Evolutionary conservation across 2,329 filamentous ascomycete species (phyloP).

Genomic region (Cryphonectria japonica): DNA sequence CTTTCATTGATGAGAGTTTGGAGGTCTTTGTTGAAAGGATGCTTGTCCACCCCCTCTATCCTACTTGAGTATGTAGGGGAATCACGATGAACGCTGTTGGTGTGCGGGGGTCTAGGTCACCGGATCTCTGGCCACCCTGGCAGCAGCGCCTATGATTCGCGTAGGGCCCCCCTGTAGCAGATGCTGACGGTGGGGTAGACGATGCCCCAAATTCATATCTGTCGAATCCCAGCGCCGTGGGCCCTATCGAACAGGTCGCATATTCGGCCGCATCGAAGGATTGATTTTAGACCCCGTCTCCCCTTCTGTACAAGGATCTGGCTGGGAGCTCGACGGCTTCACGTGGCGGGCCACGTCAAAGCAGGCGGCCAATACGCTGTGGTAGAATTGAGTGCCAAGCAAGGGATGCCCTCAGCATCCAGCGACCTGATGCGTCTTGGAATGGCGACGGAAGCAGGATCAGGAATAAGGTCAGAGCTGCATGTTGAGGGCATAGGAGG

Average conservation of each 20-base stretch:
- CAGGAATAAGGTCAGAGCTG: neutral
- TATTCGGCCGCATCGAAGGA: slow-evolving; percentile 25
- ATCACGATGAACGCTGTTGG: slow-evolving; percentile 13
- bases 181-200: slow-evolving; percentile 16
- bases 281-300: neutral
- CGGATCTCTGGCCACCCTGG: slow-evolving; percentile 16
- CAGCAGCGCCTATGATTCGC: slow-evolving; percentile 21
- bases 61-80: neutral
- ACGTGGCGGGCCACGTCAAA: neutral
- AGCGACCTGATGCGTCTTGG: neutral
- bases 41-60: slow-evolving; percentile 8
- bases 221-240: slow-evolving; percentile 24
- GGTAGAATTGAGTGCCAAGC: neutral
- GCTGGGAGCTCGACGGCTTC: neutral
- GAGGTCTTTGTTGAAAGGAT: slow-evolving; percentile 15
- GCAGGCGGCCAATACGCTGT: neutral
- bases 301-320: neutral
- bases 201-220: slow-evolving; percentile 9
- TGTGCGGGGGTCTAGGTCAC: slow-evolving; percentile 21
- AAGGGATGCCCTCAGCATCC: neutral
- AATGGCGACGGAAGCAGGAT: neutral
- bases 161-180: slow-evolving; percentile 9
- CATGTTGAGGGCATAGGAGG: neutral
- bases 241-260: slow-evolving; percentile 28
- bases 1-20: neutral